phyloP scores from a whole-genome alignment of 805 yeast genomes.

The Kazachstania africana region DNA sequence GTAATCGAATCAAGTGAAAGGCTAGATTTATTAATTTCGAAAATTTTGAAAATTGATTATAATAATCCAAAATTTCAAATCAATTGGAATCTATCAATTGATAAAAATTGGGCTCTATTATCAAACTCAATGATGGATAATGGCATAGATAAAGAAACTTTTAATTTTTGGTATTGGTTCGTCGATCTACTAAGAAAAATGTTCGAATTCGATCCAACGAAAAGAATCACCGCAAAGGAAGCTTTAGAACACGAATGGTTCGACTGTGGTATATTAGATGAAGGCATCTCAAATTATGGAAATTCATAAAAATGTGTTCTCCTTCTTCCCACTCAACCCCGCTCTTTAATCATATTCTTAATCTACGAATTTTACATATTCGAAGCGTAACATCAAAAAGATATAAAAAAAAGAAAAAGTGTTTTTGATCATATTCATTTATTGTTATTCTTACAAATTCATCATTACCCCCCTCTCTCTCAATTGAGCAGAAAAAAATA shows the following conservation, averaged over 20 bases:
- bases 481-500: too few species aligned
- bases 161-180: slow-evolving; percentile 77
- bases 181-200: slow-evolving; percentile 54
- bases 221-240: slow-evolving; percentile 62
- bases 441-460: too few species aligned
- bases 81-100: slow-evolving; percentile 22
- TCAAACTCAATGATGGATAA: slow-evolving; percentile 3
- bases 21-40: slow-evolving; percentile 20
- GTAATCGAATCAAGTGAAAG: slow-evolving; percentile 22
- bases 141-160: slow-evolving; percentile 41
- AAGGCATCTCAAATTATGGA: slow-evolving; percentile 30
- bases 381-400: too few species aligned
- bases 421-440: too few species aligned
- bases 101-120: slow-evolving; percentile 22
- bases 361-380: too few species aligned
- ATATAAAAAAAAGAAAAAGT: too few species aligned
- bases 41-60: slow-evolving; percentile 19
- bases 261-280: slow-evolving; percentile 46
- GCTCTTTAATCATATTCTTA: too few species aligned
- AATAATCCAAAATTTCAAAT: slow-evolving; percentile 17
- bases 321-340: too few species aligned
- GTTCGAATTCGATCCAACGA: slow-evolving; percentile 59
- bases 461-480: too few species aligned
- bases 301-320: too few species aligned
- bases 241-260: slow-evolving; percentile 82